Evolutionary conservation across 768 basidiomycete genomes (phyloP), one percentile per base, ranked within the genome.

Genomic region (Dioszegia hungarica): DNA sequence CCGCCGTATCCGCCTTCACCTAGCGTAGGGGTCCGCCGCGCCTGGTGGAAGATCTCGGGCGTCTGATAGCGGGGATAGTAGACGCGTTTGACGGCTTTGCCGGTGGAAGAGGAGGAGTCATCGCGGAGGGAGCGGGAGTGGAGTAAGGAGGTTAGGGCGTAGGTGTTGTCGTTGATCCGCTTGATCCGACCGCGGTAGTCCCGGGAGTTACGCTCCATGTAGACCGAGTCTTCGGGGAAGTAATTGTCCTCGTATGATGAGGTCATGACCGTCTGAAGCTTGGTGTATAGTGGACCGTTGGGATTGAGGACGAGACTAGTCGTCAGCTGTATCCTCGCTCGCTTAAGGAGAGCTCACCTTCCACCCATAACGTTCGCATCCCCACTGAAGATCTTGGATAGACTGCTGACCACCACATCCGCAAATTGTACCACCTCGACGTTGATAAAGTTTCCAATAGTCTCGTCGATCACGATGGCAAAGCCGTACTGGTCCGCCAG

Each of bases 181-280:
- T 79, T 79, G 63, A 91, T 82, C 53, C 94, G 89, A 8, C 78
- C 80, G 49, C 81, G 77, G 79, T 94, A 97, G 77, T 95, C 86
- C 48, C 94, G 89, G 17, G 94, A 98, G 78, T 99, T 99, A 63
- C 93, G 88, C 73, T 99, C 94, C 88, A 99, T 88, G 80, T 85
- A 94, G 54, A 97, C 84, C 38, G 89, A 91, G 69, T 99, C 94
- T 73, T 92, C 89, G 68, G 84, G 81, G 63, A 87, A 97, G 78
- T 90, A 97, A 22, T 79, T 78, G 71, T 99, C 93, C 73, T 94
- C 89, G 75, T 85, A 97, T 5, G 74, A 78, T 8, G 78, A 62
- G 8, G 77, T 68, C 66, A 90, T 79, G 44, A 84, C 77, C 0
- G 77, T 68, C 67, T 88, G 90, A 44, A 99, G 82, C 0, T 77